Base-by-base conservation (phyloP, 345 rosid species). In the Clausena lansium region DNA sequence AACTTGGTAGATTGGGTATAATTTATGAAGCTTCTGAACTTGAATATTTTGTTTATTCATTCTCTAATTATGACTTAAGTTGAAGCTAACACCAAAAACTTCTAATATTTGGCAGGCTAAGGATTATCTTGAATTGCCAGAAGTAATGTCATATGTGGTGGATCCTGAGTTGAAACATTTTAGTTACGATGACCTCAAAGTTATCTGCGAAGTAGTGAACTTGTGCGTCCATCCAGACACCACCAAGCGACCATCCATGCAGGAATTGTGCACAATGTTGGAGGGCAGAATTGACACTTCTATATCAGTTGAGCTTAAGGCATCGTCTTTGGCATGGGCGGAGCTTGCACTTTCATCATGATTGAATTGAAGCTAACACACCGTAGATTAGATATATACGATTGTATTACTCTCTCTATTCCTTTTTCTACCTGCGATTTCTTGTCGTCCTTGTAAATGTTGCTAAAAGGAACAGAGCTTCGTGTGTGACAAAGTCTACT, bases 261-360 rank as follows among this genome's bases (percentile, higher is more conserved):
- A 68, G 78, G 98, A 97, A 78, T 17, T 97, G 74, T 82, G 86
- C 71, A 60, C 83, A 76, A 83, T 78, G 52, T 74, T 97, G 71
- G 98, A 94, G 85, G 87, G 89, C 81, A 76, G 82, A 81, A 91
- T 97, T 35, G 97, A 93, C 84, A 81, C 93, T 24, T 89, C 98
- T 3, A 72, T 91, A 20, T 87, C 98, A 0, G 82, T 88, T 3
- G 98, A 91, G 87, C 87, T 91, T 41, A 89, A 87, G 88, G 85
- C 98, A 7, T 90, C 98, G 33, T 89, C 98, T 71, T 82, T 94
- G 85, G 99, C 98, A 9, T 97, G 99, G 98, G 98, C 99, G 0
- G 99, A 97, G 93, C 92, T 90, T 15, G 97, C 97, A 0, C 90
- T 97, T 71, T 85, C 93, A 54, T 90, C 98, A 5, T 92, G 84